phyloP scores from a whole-genome alignment of 768 basidiomycete genomes.

The Russula foetens region DNA sequence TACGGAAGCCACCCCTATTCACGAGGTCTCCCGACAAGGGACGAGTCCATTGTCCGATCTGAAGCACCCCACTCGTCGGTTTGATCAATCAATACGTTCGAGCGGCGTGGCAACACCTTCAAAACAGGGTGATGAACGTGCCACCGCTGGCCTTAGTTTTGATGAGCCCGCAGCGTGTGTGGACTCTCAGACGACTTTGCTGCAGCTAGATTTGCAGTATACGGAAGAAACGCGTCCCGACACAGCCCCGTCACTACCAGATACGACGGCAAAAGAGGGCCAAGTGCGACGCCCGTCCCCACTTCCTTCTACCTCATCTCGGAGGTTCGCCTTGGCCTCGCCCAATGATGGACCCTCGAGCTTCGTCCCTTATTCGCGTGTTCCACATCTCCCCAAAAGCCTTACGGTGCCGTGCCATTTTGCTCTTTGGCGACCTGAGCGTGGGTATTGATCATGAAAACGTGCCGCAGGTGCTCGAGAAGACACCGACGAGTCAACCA shows the following conservation, averaged over 20 bases:
- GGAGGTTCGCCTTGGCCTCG: background rate
- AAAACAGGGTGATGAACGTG: background rate
- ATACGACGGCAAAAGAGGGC: background rate
- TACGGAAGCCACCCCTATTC: background rate
- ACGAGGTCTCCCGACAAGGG: background rate
- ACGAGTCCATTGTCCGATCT: background rate
- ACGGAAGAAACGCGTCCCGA: background rate
- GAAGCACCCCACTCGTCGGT: background rate
- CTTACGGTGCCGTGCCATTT: background rate
- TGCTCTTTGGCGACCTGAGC: background rate
- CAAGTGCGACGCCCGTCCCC: background rate
- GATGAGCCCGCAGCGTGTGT: background rate
- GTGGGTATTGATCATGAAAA: background rate
- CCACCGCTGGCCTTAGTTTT: background rate
- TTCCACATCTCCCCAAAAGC: background rate
- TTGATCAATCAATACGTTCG: background rate
- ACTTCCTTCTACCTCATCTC: background rate
- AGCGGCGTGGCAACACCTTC: background rate
- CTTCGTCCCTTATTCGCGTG: background rate
- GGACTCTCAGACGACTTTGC: background rate
- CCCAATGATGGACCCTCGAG: background rate
- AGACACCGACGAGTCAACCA: background rate
- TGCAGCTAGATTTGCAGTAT: background rate
- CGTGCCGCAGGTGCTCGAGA: background rate
- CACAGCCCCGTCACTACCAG: background rate